phyloP scores from a whole-genome alignment of 164 flowering plant genomes.

The Aristolochia contorta region DNA sequence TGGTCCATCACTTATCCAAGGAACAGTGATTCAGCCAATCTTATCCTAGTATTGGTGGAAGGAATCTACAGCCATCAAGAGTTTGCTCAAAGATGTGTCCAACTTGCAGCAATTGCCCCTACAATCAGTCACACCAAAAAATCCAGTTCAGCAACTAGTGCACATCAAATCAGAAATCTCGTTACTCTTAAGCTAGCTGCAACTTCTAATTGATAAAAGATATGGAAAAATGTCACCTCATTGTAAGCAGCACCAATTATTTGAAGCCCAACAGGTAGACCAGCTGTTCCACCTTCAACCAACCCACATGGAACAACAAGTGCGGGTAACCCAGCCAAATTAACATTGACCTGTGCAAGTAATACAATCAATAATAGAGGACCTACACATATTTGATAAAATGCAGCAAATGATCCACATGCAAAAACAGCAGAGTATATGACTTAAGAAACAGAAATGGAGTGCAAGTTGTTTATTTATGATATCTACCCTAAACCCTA shows the following conservation, averaged over 20 bases:
- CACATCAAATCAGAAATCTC: neutral
- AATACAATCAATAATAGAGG: neutral
- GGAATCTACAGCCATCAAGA: constrained; percentile 49
- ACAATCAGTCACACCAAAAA: constrained; percentile 14
- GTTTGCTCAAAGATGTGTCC: constrained; percentile 97
- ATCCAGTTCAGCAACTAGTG: neutral
- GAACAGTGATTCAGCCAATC: neutral
- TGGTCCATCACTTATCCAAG: too few species aligned
- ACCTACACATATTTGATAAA: neutral
- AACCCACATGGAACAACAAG: constrained; percentile 92
- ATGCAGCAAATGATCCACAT: neutral
- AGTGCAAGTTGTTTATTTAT: too few species aligned
- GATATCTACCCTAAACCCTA: too few species aligned
- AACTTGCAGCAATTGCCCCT: constrained; percentile 75
- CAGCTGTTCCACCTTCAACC: constrained; percentile 52
- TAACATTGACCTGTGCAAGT: constrained; percentile 82
- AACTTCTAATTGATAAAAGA: neutral
- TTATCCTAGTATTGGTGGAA: constrained; percentile 58
- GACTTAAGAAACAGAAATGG: too few species aligned
- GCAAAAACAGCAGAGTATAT: too few species aligned
- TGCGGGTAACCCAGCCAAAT: constrained; percentile 96
- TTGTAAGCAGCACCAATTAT: constrained; percentile 90
- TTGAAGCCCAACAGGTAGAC: constrained; percentile 93
- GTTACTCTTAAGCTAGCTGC: neutral
- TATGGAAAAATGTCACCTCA: constrained; percentile 45